Percentiles rank a stretch among this genome's conserved stretches.
These are phyloP conservation scores for Paramecium octaurelia DNA, from an alignment of 73 alveolate genomes.

Conservation along the genomic window DNA sequence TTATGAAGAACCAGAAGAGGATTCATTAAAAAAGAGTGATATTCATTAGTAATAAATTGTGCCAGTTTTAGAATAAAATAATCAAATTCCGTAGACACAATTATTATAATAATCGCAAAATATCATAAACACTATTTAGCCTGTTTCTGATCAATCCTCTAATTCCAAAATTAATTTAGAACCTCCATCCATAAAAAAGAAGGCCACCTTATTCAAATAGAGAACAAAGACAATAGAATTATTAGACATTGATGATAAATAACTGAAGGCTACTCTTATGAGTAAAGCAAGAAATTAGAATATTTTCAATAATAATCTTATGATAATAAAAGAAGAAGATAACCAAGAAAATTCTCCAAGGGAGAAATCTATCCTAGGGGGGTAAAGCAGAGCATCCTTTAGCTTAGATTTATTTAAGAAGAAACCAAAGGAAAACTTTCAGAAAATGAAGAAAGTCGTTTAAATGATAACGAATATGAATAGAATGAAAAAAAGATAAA, in stretches of 20 bases:
- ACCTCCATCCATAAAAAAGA: neutral
- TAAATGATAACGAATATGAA: neutral
- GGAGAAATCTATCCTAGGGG: too few species aligned
- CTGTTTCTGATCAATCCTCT: neutral
- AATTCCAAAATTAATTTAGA: neutral
- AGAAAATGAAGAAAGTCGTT: neutral
- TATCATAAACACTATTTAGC: neutral
- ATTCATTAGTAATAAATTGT: neutral
- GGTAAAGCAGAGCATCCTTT: neutral
- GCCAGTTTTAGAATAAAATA: neutral
- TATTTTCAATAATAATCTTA: neutral
- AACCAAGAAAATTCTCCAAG: neutral
- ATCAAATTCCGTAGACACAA: neutral
- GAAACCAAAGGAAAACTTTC: neutral
- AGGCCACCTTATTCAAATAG: neutral
- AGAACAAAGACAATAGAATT: neutral
- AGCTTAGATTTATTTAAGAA: neutral
- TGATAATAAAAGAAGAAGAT: neutral
- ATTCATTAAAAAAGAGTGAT: neutral
- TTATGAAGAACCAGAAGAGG: constrained; percentile 45
- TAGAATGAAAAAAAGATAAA: neutral
- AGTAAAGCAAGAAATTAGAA: neutral
- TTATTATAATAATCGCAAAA: neutral
- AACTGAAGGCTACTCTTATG: neutral
- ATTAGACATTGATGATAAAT: neutral